phyloP scores from a whole-genome alignment of 1,284 basidiomycete genomes.

The Chalciporus sp. region DNA sequence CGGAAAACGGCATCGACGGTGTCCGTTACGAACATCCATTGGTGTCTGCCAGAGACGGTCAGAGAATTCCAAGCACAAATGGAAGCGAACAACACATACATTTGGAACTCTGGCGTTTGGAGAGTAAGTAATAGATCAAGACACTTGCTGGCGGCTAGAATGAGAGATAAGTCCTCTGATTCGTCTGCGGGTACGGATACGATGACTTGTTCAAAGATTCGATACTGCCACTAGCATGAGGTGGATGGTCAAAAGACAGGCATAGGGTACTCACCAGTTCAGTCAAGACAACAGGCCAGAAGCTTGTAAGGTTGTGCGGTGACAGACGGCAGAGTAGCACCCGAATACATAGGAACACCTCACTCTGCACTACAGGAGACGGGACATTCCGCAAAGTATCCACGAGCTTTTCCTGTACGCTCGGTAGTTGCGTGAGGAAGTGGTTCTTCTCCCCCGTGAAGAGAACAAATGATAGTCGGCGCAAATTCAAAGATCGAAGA shows the following conservation, averaged over 20 bases:
- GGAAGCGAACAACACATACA: conserved; percentile 53
- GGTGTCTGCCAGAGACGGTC: conserved; percentile 62
- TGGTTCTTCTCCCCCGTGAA: conserved; percentile 88
- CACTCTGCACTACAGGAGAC: conserved; percentile 87
- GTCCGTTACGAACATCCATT: conserved; percentile 99
- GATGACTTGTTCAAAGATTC: conserved; percentile 72
- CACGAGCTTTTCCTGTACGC: conserved; percentile 95
- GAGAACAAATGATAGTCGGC: conserved; percentile 85
- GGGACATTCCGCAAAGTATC: conserved; percentile 85
- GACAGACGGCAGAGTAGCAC: conserved; percentile 92
- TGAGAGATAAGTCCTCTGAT: conserved; percentile 80
- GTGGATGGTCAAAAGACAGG: neutral
- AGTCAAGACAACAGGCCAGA: conserved; percentile 96
- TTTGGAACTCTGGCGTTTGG: conserved; percentile 97
- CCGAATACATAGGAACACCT: conserved; percentile 93
- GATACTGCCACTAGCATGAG: conserved; percentile 52
- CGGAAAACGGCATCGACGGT: conserved; percentile 94
- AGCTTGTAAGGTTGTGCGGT: conserved; percentile 88
- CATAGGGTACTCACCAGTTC: conserved; percentile 67
- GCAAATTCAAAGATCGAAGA: conserved; percentile 84
- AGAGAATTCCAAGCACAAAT: conserved; percentile 2
- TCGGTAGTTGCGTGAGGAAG: conserved; percentile 87
- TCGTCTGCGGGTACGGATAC: conserved; percentile 69
- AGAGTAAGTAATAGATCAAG: conserved; percentile 89
- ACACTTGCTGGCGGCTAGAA: conserved; percentile 92